Percentiles rank a stretch among this genome's conserved stretches.
Conservation (phyloP, 139 green algal genomes). For the Tetraselmis striata region DNA sequence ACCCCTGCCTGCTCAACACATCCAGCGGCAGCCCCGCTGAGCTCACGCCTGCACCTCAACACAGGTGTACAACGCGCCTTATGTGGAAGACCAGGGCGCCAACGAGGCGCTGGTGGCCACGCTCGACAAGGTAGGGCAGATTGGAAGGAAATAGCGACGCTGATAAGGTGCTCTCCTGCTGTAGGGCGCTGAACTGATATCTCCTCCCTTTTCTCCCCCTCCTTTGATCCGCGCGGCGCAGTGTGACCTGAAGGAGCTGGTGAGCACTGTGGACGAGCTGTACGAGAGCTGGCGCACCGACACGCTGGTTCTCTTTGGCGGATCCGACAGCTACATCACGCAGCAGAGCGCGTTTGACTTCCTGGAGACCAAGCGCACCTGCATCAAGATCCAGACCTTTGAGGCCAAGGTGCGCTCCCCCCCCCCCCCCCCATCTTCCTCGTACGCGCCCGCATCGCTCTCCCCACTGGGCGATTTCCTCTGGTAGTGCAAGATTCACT, state of each 20-base stretch:
- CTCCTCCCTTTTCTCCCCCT: too few relatives aligned
- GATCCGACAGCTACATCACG: slow-evolving; percentile 56
- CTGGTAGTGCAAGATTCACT: too few relatives aligned
- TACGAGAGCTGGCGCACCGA: slow-evolving; percentile 52
- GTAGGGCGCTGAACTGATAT: too few relatives aligned
- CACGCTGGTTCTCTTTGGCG: slow-evolving; percentile 53
- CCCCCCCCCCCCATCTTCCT: too few relatives aligned
- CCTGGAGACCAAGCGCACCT: slow-evolving; percentile 51
- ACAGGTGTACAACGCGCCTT: slow-evolving; percentile 7
- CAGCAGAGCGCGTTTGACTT: slow-evolving; percentile 36
- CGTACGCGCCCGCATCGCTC: too few relatives aligned
- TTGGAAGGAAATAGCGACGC: too few relatives aligned
- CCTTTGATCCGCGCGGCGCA: slow-evolving; percentile 3
- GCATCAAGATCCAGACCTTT: slow-evolving; percentile 35
- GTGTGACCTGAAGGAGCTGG: slow-evolving; percentile 41
- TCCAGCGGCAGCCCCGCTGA: too few relatives aligned
- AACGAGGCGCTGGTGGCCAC: not conserved
- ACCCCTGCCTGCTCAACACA: too few relatives aligned
- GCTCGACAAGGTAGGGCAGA: slow-evolving; percentile 1
- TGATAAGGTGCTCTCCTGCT: too few relatives aligned
- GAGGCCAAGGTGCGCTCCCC: slow-evolving; percentile 34
- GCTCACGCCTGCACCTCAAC: too few relatives aligned
- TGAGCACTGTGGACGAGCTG: slow-evolving; percentile 47
- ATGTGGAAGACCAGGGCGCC: not conserved
- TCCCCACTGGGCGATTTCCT: too few relatives aligned